Percentiles rank a stretch among this genome's conserved stretches.
phyloP scores from a whole-genome alignment of 345 rosid genomes.

The Euphorbia peplus region DNA sequence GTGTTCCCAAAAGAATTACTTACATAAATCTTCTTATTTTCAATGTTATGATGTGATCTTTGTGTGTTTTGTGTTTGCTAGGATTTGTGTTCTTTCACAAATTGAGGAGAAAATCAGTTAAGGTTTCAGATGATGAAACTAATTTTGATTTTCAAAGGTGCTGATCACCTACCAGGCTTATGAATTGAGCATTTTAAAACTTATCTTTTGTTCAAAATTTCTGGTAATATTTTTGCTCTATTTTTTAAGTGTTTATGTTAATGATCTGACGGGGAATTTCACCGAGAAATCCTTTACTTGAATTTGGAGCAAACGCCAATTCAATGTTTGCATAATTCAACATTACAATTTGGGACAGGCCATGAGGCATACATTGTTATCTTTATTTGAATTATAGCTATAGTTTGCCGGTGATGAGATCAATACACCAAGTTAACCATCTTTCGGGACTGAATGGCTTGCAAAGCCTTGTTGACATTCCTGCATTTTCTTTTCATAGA shows the following conservation, averaged over 20 bases:
- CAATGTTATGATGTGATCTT: too few species aligned
- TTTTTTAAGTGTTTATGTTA: neutral
- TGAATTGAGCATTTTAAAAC: slow-evolving; percentile 68
- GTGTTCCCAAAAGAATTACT: too few species aligned
- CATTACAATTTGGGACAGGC: slow-evolving; percentile 43
- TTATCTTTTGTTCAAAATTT: too few species aligned
- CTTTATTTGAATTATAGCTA: neutral
- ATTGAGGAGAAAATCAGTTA: too few species aligned
- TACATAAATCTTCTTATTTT: too few species aligned
- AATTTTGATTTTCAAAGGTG: slow-evolving; percentile 8
- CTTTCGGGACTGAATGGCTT: slow-evolving; percentile 37
- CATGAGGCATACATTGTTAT: slow-evolving; percentile 26
- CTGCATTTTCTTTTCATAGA: too few species aligned
- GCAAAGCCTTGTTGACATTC: slow-evolving; percentile 26
- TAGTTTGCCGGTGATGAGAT: slow-evolving; percentile 22
- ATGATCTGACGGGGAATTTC: slow-evolving; percentile 1
- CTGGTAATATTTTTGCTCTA: too few species aligned
- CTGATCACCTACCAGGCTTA: slow-evolving; percentile 36
- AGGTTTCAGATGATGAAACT: slow-evolving; percentile 51
- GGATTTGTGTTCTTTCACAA: too few species aligned
- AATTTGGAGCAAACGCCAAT: neutral
- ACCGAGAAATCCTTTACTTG: neutral
- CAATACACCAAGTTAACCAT: slow-evolving; percentile 14
- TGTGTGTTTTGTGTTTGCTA: too few species aligned
- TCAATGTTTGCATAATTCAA: slow-evolving; percentile 39